Conservation (phyloP, 1,139 yeast genomes). For the Zygosaccharomyces pseudobailii region DNA sequence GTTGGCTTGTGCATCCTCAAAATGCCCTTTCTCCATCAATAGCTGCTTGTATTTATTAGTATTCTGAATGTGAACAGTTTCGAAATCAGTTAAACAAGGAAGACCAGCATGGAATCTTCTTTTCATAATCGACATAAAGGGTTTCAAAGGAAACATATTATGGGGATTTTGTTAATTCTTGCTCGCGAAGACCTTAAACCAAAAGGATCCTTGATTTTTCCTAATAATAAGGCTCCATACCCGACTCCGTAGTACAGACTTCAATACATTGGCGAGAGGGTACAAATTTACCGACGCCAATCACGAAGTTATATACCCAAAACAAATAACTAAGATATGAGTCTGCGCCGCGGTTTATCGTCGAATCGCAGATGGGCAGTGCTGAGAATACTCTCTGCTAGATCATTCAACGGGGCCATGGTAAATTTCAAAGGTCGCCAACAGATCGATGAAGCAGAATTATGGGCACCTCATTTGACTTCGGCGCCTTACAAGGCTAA, state of each 20-base stretch:
- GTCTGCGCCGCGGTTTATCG: not conserved
- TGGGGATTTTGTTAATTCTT: not conserved
- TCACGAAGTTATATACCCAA: not conserved
- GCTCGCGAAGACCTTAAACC: not conserved
- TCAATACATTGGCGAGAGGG: too few species aligned
- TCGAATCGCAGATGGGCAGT: not conserved
- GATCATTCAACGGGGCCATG: constrained; percentile 35
- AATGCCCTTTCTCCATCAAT: constrained; percentile 59
- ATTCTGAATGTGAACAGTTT: constrained; percentile 28
- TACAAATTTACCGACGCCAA: not conserved
- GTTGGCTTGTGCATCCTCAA: constrained; percentile 71
- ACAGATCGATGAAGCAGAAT: constrained; percentile 31
- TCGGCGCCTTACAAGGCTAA: constrained; percentile 23
- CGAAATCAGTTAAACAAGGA: constrained; percentile 14
- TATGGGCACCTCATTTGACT: constrained; percentile 25
- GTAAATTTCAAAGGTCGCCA: not conserved
- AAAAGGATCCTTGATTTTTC: not conserved
- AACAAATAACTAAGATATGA: not conserved
- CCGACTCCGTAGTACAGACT: not conserved
- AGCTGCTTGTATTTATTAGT: constrained; percentile 27
- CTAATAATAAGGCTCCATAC: not conserved
- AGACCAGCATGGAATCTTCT: constrained; percentile 13
- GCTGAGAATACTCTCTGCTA: constrained; percentile 2
- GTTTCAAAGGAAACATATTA: too few species aligned
- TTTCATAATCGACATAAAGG: not conserved